Conservation (phyloP, 495 filamentous ascomycete species). For the Astrothelium subdiscretum region DNA sequence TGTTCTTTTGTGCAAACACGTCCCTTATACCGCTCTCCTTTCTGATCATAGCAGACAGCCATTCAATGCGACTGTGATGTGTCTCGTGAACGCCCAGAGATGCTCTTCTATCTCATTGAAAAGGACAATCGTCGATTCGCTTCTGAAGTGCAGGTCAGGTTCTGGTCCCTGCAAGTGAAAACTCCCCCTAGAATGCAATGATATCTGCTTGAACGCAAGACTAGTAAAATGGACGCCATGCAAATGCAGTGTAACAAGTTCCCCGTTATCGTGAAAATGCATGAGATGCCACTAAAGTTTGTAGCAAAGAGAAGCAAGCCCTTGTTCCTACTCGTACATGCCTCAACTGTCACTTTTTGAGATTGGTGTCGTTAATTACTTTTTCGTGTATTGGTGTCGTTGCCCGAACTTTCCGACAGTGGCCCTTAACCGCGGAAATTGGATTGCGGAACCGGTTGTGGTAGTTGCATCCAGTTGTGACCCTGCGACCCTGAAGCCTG, state of each 20-base stretch:
- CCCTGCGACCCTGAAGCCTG: neutral
- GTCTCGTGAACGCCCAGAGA: neutral
- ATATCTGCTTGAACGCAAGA: conserved; percentile 1
- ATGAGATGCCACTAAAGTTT: neutral
- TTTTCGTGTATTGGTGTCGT: too few relatives aligned
- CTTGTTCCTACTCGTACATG: neutral
- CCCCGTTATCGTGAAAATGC: neutral
- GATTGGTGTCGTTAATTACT: too few relatives aligned
- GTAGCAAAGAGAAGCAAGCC: neutral
- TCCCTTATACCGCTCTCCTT: too few relatives aligned
- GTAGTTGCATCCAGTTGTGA: neutral
- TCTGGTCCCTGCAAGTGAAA: neutral
- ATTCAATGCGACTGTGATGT: neutral
- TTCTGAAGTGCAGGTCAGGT: neutral
- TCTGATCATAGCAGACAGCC: neutral
- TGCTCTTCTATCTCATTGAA: neutral
- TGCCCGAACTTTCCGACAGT: neutral
- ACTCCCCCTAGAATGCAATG: neutral
- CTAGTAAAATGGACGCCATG: neutral
- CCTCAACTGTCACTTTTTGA: neutral
- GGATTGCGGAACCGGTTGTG: neutral
- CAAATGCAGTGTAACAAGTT: neutral
- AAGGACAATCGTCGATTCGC: neutral
- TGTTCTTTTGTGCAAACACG: too few relatives aligned
- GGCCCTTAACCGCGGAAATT: neutral